Evolutionary conservation across 2,329 filamentous ascomycete species (phyloP), one percentile per base, ranked within the genome.

Genomic region (Cladorrhinum sp.): DNA sequence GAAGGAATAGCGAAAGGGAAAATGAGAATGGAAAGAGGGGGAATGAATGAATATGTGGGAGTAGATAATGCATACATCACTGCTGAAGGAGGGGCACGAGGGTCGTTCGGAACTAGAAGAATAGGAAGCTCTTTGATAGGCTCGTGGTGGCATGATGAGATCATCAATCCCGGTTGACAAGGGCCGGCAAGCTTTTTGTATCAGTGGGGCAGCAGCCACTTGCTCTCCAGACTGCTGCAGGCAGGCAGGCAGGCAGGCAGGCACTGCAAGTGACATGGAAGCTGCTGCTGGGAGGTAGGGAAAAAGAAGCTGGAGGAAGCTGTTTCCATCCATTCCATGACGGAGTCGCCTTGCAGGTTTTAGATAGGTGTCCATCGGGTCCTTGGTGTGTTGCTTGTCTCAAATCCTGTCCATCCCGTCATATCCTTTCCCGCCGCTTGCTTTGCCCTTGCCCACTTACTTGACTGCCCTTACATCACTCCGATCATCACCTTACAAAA

Each of bases 101-200:
- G 42, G n/a, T 4, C 23, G 18, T 18, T 51, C 24, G 49, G 20
- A 26, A 20, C 49, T 51, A 51, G 24, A 51, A 21, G 49, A 51
- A 18, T 21, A 46, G 16, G 49, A 51, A 51, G 49, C 20, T 51
- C 49, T 51, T 51, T 51, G 49, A 51, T 51, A 51, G 49, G 49
- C 26, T 28, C 9, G 49, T n/a, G 21, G 57, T 66, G 67, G 65
- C 66, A 71, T 69, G 69, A 71, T 70, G 69, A 69, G 66, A 68
- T 71, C 68, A 70, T 70, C 59, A 56, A 16, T 46, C 18, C 16
- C 42, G 42, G 52, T 28, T 53, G 53, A 42, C 14, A 33, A 46
- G 12, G 50, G 53, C 33, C 12, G 30, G 57, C 52, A 36, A 55
- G 59, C 14, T 51, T 55, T 46, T n/a, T 36, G 10, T 33, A 48